Percentiles rank a stretch among this genome's conserved stretches.
These are phyloP conservation scores for Cladosporium sp. DNA, from an alignment of 2,329 filamentous ascomycete genomes.

Conservation along the genomic window DNA sequence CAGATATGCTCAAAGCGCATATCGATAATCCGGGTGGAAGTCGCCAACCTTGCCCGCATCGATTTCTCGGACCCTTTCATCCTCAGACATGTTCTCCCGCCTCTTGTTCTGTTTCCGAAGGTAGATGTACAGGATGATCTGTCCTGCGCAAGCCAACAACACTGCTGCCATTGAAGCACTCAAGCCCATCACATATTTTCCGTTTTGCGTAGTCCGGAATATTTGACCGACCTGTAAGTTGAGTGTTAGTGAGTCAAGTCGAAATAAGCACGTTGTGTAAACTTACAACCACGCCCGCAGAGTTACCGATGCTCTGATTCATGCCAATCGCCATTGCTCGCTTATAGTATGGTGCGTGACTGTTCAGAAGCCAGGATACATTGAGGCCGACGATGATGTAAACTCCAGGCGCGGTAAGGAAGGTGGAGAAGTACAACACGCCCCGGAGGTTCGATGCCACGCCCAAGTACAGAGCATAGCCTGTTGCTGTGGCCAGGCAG, in stretches of 20 bases:
- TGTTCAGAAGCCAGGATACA: background rate
- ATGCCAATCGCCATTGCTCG: conserved; percentile 1
- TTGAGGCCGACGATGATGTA: conserved; percentile 3
- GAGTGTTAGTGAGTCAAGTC: background rate
- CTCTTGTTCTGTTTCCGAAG: background rate
- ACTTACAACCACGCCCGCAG: background rate
- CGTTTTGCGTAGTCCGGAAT: background rate
- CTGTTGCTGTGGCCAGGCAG: background rate
- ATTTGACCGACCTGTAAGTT: background rate
- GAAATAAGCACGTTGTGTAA: background rate
- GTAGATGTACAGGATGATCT: background rate
- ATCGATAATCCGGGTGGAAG: background rate
- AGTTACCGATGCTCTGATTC: background rate
- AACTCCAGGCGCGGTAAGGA: background rate
- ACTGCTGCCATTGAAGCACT: background rate
- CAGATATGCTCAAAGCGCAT: background rate
- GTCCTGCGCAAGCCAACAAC: background rate
- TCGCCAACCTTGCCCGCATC: background rate
- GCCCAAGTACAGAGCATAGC: background rate
- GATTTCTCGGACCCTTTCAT: background rate
- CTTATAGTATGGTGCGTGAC: conserved; percentile 1
- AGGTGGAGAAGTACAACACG: background rate
- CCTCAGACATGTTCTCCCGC: background rate
- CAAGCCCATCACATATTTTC: background rate
- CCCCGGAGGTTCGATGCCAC: background rate